Conservation (phyloP, 1,284 basidiomycete species). For the Fomitopsis palustris region DNA sequence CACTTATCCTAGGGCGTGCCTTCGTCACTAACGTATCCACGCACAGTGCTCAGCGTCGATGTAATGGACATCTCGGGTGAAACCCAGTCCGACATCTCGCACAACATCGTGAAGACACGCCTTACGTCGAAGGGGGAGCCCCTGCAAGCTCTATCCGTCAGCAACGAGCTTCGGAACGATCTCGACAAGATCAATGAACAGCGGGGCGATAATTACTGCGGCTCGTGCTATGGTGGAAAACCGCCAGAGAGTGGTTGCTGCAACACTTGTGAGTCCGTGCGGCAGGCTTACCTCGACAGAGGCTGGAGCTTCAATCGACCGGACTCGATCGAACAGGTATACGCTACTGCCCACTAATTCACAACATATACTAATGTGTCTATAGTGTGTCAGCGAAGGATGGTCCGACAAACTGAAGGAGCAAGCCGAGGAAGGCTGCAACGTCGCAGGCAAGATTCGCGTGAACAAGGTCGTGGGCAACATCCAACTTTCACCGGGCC, state of each 20-base stretch:
- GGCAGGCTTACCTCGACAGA: constrained; percentile 84
- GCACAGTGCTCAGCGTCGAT: constrained; percentile 90
- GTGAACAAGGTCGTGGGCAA: constrained; percentile 98
- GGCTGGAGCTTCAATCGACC: constrained; percentile 96
- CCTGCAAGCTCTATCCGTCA: constrained; percentile 49
- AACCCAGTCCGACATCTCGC: constrained; percentile 85
- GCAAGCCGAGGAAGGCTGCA: constrained; percentile 94
- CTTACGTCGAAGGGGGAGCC: constrained; percentile 59
- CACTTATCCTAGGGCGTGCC: neutral
- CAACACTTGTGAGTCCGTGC: constrained; percentile 95
- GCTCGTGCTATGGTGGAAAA: constrained; percentile 94
- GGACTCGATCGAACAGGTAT: constrained; percentile 88
- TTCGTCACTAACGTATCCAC: neutral
- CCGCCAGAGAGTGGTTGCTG: constrained; percentile 87
- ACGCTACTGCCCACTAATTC: constrained; percentile 18
- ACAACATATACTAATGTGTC: neutral
- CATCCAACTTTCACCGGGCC: constrained; percentile 85
- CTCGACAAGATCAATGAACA: constrained; percentile 73
- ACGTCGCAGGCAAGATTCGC: constrained; percentile 84
- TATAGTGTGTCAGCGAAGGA: constrained; percentile 87
- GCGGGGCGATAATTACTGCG: constrained; percentile 75
- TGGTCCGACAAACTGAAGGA: constrained; percentile 95
- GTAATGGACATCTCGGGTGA: constrained; percentile 99
- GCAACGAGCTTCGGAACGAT: constrained; percentile 76
- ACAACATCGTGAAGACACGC: constrained; percentile 87